phyloP scores from a whole-genome alignment of 257 asterid genomes.

The Cynanchum wilfordii region DNA sequence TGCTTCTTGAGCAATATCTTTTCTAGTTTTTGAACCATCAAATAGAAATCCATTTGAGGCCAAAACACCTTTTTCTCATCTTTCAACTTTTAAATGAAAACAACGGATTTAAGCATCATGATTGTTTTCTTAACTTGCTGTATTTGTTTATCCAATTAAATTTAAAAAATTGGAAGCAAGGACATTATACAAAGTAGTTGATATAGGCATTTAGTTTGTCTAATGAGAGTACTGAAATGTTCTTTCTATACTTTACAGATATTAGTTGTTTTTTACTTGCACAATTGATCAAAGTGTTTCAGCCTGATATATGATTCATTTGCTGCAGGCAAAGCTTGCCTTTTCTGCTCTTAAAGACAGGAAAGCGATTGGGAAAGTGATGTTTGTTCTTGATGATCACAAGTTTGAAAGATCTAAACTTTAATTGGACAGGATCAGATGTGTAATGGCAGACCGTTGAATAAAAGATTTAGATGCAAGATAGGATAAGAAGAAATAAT shows the following conservation, averaged over 20 bases:
- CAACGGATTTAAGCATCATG: neutral
- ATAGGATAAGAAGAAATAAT: neutral
- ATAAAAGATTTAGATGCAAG: neutral
- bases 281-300: neutral
- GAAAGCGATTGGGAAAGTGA: constrained; percentile 89
- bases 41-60: neutral
- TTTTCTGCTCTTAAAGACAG: constrained; percentile 77
- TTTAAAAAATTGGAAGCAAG: neutral
- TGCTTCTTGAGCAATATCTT: neutral
- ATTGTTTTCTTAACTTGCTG: neutral
- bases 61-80: neutral
- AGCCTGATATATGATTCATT: constrained; percentile 7
- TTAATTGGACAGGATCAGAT: constrained; percentile 18
- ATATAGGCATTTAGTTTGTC: neutral
- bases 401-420: constrained; percentile 48
- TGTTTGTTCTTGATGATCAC: constrained; percentile 55
- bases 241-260: neutral
- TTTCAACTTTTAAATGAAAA: neutral
- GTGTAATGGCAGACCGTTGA: neutral
- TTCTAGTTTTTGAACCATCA: neutral
- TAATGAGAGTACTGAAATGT: neutral
- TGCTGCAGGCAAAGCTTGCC: constrained; percentile 74
- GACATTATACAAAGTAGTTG: neutral
- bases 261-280: constrained; percentile 2
- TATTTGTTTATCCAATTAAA: neutral